Evolutionary conservation across 805 yeast genomes (phyloP), one percentile per base, ranked within the genome.

Genomic region (Wickerhamiella galacta): DNA sequence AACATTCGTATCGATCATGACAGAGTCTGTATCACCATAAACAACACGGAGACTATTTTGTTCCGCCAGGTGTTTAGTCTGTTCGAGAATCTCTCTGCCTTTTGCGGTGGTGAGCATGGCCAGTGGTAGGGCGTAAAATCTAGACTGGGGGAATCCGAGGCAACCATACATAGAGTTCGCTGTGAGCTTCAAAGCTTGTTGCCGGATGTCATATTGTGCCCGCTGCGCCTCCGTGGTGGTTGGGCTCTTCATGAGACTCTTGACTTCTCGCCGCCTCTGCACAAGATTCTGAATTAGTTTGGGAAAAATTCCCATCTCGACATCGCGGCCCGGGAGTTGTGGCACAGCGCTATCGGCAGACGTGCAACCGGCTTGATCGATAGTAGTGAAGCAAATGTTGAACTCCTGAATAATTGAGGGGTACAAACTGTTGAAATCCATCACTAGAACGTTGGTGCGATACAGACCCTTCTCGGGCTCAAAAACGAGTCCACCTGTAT

Each of bases 101-200:
- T 85, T 81, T 46, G 74, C 77, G 3, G 98, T 90, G 37, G 83
- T 93, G 47, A 90, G 63, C 85, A 81, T 81, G 4, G 98, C 98
- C 45, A 90, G 63, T 1, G 96, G 95, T 49, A 80, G 77, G 9
- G 98, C 98, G 49, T 85, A 87, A 54, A 90, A 90, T 48, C 98
- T 68, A 16, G 95, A 82, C 46, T 77, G 69, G 5, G 77, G 78
- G 53, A 75, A 85, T 44, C 98, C 98, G 46, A 90, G 66, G 68
- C 96, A 90, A 51, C 98, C 98, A 58, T 90, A 90, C 95, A 90
- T 87, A n/a, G 98, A 90, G 57, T 90, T 90, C 19, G 98, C 98
- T 2, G 98, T 92, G 51, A 90, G 64, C 53, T 90, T 90, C 52
- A 90, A 68, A 0, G 98, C 96, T 53, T 78, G 92, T 56, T 90